Evolutionary conservation across 495 filamentous ascomycete genomes (phyloP), one percentile per base, ranked within the genome.

Genomic region (Penicillium riverlandense): DNA sequence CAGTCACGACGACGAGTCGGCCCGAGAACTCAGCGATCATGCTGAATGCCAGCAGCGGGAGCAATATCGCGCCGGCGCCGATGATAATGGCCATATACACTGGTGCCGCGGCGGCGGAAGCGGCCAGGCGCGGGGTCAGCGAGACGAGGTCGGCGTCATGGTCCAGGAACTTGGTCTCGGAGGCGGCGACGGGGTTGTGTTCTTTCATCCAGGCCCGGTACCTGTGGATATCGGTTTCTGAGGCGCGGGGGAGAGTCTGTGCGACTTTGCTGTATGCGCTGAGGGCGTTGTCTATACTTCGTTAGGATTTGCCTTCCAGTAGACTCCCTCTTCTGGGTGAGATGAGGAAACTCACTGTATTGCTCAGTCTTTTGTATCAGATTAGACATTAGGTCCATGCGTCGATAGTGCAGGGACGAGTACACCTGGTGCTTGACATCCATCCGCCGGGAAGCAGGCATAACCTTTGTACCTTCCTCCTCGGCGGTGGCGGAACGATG

Each of bases 331-430:
- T 6, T 22, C 0, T 22, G 2, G 22, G 22, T 4, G 22, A 22
- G 22, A 22, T 16, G 31, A 6, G 22, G 22, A 7, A 27, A 61
- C 86, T 64, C 66, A 92, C 88, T 91, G 55, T 96, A 96, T 55
- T 92, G 86, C 29, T 80, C 78, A 5, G 88, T 66, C 52, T 95
- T 96, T 35, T 79, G 75, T 14, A 77, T 83, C 45, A 92, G 76
- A 45, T 78, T 71, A 4, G 78, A 78, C 47, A 95, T 68, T 7
- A 91, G 62, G 35, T 90, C 80, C 16, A 79, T 77, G 47, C 83
- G 80, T 30, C 79, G 76, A 66, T 80, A 84, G 56, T 90, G 79
- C 13, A 90, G 65, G n/a, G 86, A 85, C 11, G 75, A 78, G 15
- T 77, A 77, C 6, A 74, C 67, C 45, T 82, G 78, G n/a, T 74